Percentiles rank a stretch among this genome's conserved stretches.
These are phyloP conservation scores for Trichophaea hybrida DNA, from an alignment of 2,329 filamentous ascomycete species.

Conservation along the genomic window DNA sequence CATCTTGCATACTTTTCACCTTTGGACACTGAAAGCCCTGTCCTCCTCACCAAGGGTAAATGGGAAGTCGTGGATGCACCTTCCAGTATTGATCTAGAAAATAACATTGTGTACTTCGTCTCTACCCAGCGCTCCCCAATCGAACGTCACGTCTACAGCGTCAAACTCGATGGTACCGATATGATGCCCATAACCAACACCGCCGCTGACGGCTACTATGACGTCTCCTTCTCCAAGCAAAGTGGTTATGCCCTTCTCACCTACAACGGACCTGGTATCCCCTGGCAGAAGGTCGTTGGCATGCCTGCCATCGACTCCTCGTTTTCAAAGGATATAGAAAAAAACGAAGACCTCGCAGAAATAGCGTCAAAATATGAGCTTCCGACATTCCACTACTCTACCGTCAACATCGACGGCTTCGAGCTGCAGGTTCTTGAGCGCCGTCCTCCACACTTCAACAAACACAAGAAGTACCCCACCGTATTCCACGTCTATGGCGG, in stretches of 20 bases:
- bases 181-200: slow-evolving; percentile 61
- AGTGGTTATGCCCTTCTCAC: slow-evolving; percentile 72
- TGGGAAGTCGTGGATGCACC: slow-evolving; percentile 89
- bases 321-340: slow-evolving; percentile 60
- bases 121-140: slow-evolving; percentile 76
- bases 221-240: slow-evolving; percentile 66
- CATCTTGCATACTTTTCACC: slow-evolving; percentile 90
- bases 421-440: slow-evolving; percentile 64
- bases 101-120: slow-evolving; percentile 82
- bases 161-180: slow-evolving; percentile 64
- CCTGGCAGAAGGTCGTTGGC: slow-evolving; percentile 79
- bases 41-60: slow-evolving; percentile 70
- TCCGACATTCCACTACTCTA: slow-evolving; percentile 68
- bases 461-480: slow-evolving; percentile 75
- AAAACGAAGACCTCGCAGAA: slow-evolving; percentile 56
- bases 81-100: slow-evolving; percentile 66
- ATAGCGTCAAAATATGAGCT: slow-evolving; percentile 64
- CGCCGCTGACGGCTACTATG: slow-evolving; percentile 61
- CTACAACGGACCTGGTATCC: slow-evolving; percentile 71
- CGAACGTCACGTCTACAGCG: slow-evolving; percentile 81
- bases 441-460: slow-evolving; percentile 74
- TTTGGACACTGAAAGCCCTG: slow-evolving; percentile 64
- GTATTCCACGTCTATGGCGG: slow-evolving; percentile 92
- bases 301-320: slow-evolving; percentile 42
- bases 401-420: slow-evolving; percentile 68